These are phyloP conservation scores for Aechmea fasciata DNA, from an alignment of 176 grass and related monocot species.

Conservation along the genomic window DNA sequence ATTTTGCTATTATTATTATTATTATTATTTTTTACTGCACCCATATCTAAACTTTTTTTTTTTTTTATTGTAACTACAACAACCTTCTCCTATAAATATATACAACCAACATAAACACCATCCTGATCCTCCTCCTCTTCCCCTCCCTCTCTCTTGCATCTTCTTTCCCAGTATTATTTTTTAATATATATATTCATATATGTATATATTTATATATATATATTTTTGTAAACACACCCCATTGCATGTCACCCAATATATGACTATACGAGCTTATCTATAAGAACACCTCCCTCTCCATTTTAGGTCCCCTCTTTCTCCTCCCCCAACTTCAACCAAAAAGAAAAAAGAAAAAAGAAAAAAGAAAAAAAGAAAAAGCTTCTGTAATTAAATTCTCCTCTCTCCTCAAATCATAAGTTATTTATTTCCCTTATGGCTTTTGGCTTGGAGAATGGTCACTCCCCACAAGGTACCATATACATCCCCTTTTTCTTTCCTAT, in stretches of 20 bases:
- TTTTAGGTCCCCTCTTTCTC: no score
- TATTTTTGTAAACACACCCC: no score
- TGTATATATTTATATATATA: no score
- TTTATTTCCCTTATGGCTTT: conserved; percentile 25
- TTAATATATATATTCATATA: no score
- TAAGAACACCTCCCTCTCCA: no score
- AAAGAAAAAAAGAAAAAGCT: not conserved
- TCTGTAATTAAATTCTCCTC: not conserved
- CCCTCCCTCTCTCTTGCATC: not conserved
- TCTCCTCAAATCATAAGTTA: not conserved
- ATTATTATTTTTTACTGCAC: not conserved
- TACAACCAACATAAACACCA: not conserved
- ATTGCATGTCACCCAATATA: no score
- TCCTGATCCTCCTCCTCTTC: not conserved
- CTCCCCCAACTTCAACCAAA: no score
- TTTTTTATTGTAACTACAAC: not conserved
- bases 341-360: not conserved
- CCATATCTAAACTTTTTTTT: not conserved
- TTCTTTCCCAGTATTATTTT: not conserved
- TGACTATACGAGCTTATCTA: no score
- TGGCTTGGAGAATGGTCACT: conserved; percentile 31
- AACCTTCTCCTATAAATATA: not conserved
- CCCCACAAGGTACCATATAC: conserved; percentile 18
- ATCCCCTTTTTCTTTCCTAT: not conserved
- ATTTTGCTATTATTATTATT: not conserved